Base-by-base conservation (phyloP, 805 yeast species). In the Candida vartiovaarae region DNA sequence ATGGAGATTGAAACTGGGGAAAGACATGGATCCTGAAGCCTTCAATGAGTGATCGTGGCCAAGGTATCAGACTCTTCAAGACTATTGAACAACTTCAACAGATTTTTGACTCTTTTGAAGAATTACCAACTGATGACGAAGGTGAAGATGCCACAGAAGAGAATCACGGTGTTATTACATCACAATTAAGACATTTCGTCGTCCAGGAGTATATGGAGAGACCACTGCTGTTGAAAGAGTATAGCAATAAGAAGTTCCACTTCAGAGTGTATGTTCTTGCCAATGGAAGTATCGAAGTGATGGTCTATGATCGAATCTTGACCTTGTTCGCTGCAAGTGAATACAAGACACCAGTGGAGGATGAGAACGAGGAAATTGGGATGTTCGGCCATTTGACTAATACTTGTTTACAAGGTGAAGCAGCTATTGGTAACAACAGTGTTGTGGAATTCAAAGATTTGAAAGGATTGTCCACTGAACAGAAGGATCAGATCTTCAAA, bases 11-110 rank as follows among this genome's bases (percentile, higher is more conserved):
- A 81, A 46, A 60, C 63, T 8, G 77, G 76, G 10, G 72, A 68
- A 78, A 75, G 51, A 76, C 82, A 38, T 91, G 95, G 90, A 93
- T 93, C 33, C 71, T 93, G 60, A 93, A 93, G 60, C 99, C 99
- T 11, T 81, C 95, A 50, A 89, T 93, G 96, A 84, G 95, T 56
- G 99, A 93, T 59, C 82, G 91, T 59, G 99, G 96, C 8, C 96
- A 93, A 60, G 99, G 99, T 0, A 91, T 93, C 40, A 68, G 96
- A 34, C 64, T 93, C 0, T 93, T 93, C 66, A 72, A 72, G 43
- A 80, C 89, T 0, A 70, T 87, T 32, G 86, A 80, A 7, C 93
- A 89, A 55, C 67, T 93, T 40, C 96, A 90, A 61, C 73, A 64
- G 4, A 81, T 91, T 4, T 91, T 93, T 61, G 85, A 93, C 54